Conservation (phyloP, 306 rosid genomes). For the Lupinus albus region DNA sequence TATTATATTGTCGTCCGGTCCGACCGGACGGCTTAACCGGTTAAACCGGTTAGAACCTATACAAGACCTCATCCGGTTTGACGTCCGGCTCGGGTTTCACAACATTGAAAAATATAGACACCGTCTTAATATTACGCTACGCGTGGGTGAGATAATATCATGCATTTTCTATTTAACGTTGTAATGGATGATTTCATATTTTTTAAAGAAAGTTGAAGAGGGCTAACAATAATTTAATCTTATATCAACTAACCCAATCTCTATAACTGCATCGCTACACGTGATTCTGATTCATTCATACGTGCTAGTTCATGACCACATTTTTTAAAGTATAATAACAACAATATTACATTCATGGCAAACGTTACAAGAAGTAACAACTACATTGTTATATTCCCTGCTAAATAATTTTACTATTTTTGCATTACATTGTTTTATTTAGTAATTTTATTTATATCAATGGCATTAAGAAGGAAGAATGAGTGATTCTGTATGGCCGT, state of each 20-base stretch:
- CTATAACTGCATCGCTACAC: not conserved
- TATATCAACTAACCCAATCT: no score
- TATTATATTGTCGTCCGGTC: no score
- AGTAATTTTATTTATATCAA: not conserved
- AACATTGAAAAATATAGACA: not conserved
- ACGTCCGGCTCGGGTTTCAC: no score
- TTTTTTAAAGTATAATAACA: no score
- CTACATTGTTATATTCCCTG: not conserved
- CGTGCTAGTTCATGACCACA: conserved; percentile 1
- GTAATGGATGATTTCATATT: conserved; percentile 5
- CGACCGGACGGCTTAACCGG: no score
- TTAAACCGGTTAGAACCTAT: no score
- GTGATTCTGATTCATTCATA: conserved; percentile 8
- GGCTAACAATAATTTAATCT: not conserved
- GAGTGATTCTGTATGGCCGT: conserved; percentile 42
- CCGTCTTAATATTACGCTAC: not conserved
- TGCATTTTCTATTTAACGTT: conserved; percentile 13
- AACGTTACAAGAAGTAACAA: no score
- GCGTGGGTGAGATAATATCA: not conserved
- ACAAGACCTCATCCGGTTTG: no score
- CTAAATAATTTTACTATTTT: conserved; percentile 19
- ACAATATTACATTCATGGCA: no score
- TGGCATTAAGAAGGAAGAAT: conserved; percentile 11
- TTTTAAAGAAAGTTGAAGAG: not conserved
- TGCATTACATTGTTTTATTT: not conserved